A percentile compares a stretch with the other conserved stretches of the same genome.
Evolutionary conservation across 768 basidiomycete genomes (phyloP).

Genomic region (Kwoniella mangroviensis): DNA sequence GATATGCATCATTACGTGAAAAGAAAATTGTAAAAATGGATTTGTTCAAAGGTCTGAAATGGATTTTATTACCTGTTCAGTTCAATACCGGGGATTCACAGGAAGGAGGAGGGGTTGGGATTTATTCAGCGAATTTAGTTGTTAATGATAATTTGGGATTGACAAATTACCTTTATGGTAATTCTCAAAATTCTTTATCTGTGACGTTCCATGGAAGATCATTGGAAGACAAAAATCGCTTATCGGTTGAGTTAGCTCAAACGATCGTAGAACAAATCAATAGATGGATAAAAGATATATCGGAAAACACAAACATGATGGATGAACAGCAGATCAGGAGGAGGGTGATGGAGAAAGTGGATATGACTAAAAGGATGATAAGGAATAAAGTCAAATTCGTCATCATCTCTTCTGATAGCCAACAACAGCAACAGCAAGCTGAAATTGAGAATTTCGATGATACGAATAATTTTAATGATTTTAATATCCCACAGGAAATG

Average conservation of each 20-base stretch:
- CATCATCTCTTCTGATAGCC: neutral
- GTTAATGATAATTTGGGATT: constrained; percentile 4
- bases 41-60: constrained; percentile 7
- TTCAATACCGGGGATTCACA: neutral
- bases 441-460: constrained; percentile 3
- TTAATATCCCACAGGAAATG: constrained; percentile 8
- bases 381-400: constrained; percentile 7
- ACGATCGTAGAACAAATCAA: neutral
- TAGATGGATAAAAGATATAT: neutral
- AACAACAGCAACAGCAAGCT: neutral
- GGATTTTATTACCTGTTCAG: constrained; percentile 4
- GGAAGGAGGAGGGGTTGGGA: no score
- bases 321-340: neutral
- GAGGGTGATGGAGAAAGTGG: neutral
- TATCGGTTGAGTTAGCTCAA: neutral
- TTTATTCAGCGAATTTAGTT: constrained; percentile 1
- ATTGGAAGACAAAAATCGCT: neutral
- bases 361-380: constrained; percentile 6
- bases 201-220: constrained; percentile 6
- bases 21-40: constrained; percentile 10
- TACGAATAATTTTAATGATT: constrained; percentile 4
- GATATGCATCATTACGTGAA: neutral
- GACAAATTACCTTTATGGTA: neutral
- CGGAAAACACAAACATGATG: neutral
- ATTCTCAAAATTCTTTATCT: neutral